These are phyloP conservation scores for Rubroboletus satanas DNA, from an alignment of 768 basidiomycete species.

Conservation along the genomic window DNA sequence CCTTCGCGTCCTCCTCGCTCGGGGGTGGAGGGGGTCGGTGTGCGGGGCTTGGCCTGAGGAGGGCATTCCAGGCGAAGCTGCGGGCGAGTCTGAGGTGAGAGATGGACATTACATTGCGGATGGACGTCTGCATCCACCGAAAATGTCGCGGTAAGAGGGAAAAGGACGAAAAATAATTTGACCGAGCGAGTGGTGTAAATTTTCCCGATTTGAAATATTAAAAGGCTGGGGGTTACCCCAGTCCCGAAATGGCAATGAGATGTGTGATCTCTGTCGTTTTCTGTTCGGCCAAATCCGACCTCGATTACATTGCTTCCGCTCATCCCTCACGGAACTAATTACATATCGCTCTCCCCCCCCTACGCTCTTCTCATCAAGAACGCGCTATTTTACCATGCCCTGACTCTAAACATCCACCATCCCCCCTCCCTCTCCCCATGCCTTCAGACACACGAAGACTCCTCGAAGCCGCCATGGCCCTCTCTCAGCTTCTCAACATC, in stretches of 20 bases:
- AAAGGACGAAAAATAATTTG: constrained; percentile 26
- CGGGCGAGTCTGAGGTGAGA: background rate
- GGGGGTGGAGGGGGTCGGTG: constrained; percentile 24
- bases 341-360: constrained; percentile 45
- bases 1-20: constrained; percentile 67
- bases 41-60: constrained; percentile 7
- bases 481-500: constrained; percentile 59
- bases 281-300: constrained; percentile 25
- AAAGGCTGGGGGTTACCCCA: constrained; percentile 19
- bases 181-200: background rate
- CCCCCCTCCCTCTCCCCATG: constrained; percentile 39
- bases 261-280: background rate
- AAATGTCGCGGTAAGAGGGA: background rate
- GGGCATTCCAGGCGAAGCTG: constrained; percentile 28
- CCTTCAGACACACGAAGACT: constrained; percentile 65
- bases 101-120: constrained; percentile 37
- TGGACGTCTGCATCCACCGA: constrained; percentile 34
- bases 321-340: constrained; percentile 46
- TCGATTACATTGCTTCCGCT: constrained; percentile 12
- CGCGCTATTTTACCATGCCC: constrained; percentile 52
- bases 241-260: background rate
- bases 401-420: constrained; percentile 31
- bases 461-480: constrained; percentile 71
- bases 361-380: constrained; percentile 39
- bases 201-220: constrained; percentile 19